Evolutionary conservation across 495 filamentous ascomycete species (phyloP).

Genomic region (Neurospora sp.): DNA sequence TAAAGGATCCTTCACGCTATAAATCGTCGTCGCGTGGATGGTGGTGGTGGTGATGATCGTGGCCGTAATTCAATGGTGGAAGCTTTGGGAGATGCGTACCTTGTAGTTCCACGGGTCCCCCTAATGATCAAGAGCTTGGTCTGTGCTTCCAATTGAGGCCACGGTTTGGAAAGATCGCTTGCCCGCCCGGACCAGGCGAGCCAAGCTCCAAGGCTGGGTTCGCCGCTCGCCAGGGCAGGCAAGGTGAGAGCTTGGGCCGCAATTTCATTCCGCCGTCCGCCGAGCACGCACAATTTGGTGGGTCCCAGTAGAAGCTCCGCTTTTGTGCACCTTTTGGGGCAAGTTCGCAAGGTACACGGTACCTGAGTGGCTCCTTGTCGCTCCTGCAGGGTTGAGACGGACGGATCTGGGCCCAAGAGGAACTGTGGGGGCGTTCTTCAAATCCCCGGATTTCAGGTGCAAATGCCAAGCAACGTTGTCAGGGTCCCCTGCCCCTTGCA

Average conservation of each 20-base stretch:
- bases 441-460: not conserved
- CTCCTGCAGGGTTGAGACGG: not conserved
- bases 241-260: slow-evolving; percentile 5
- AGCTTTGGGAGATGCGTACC: slow-evolving; percentile 8
- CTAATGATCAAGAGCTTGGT: slow-evolving; percentile 15
- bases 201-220: slow-evolving; percentile 5
- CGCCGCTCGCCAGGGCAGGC: not conserved
- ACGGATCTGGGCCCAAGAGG: not conserved
- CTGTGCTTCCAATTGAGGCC: slow-evolving; percentile 29
- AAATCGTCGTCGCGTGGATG: not conserved
- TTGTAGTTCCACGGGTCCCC: slow-evolving; percentile 7
- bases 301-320: not conserved
- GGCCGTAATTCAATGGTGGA: slow-evolving; percentile 3
- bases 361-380: not conserved
- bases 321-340: not conserved
- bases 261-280: slow-evolving; percentile 13
- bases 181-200: not conserved
- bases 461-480: not conserved
- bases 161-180: slow-evolving; percentile 19
- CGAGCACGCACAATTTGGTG: not conserved
- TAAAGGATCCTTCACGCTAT: not conserved
- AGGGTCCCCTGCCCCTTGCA: not conserved
- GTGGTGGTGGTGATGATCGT: slow-evolving; percentile 3
- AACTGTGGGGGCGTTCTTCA: not conserved
- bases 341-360: not conserved